A percentile compares a stretch with the other conserved stretches of the same genome.
phyloP scores from a whole-genome alignment of 139 green algal genomes.

The Closterium sp. region DNA sequence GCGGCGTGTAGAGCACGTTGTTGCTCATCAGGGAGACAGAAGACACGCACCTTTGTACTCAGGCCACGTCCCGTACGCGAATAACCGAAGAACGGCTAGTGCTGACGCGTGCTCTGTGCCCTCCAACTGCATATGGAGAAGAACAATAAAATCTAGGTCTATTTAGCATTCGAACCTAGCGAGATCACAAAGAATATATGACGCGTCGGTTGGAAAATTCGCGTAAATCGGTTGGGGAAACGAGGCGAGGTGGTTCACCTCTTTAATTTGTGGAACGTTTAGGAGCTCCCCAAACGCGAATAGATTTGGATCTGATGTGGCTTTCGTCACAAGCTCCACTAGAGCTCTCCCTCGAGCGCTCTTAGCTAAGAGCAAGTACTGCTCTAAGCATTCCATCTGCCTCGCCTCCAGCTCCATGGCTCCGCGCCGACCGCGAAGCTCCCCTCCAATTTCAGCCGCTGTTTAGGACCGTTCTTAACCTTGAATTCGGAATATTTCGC shows the following conservation, averaged over 20 bases:
- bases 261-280: slow-evolving; percentile 64
- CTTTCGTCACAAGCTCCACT: slow-evolving; percentile 45
- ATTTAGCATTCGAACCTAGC: too few relatives aligned
- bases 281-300: slow-evolving; percentile 89
- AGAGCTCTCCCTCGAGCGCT: slow-evolving; percentile 23
- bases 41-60: slow-evolving; percentile 69
- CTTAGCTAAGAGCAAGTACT: slow-evolving; percentile 43
- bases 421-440: background rate
- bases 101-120: slow-evolving; percentile 42
- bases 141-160: too few relatives aligned
- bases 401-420: slow-evolving; percentile 45
- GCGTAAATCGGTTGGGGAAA: too few relatives aligned
- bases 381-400: slow-evolving; percentile 42
- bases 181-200: too few relatives aligned
- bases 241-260: slow-evolving; percentile 58
- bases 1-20: too few relatives aligned
- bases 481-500: background rate
- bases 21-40: background rate
- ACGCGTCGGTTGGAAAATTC: too few relatives aligned
- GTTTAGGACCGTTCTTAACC: background rate
- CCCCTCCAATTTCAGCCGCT: background rate
- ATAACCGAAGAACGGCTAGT: slow-evolving; percentile 70
- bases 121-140: slow-evolving; percentile 50
- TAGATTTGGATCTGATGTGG: slow-evolving; percentile 74
- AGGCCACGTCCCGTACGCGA: slow-evolving; percentile 78